These are phyloP conservation scores for Phialophora verrucosa DNA, from an alignment of 2,329 filamentous ascomycete genomes.

Conservation along the genomic window DNA sequence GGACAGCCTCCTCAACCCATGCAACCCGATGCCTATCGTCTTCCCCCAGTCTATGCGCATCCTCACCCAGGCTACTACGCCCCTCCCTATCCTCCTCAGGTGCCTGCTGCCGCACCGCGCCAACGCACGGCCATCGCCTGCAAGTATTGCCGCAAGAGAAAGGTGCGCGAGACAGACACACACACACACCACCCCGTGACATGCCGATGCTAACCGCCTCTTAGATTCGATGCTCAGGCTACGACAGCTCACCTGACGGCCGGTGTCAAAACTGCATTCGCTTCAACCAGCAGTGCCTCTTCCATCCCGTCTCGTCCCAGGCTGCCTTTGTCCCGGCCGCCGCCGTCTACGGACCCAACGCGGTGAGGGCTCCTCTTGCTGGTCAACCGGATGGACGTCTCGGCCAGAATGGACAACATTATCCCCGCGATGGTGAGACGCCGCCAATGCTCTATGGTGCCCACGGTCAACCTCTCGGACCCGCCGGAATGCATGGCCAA, in stretches of 20 bases:
- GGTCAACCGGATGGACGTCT: slow-evolving; percentile 40
- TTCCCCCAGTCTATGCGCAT: slow-evolving; percentile 52
- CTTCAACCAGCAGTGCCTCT: slow-evolving; percentile 78
- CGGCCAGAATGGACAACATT: slow-evolving; percentile 44
- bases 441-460: slow-evolving; percentile 54
- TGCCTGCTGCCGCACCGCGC: slow-evolving; percentile 53
- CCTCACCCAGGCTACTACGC: slow-evolving; percentile 45
- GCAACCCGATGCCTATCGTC: slow-evolving; percentile 49
- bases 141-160: slow-evolving; percentile 58
- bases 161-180: slow-evolving; percentile 47
- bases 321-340: slow-evolving; percentile 76
- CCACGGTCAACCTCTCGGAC: slow-evolving; percentile 56
- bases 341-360: slow-evolving; percentile 63
- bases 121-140: slow-evolving; percentile 60
- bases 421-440: slow-evolving; percentile 34
- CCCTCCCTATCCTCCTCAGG: slow-evolving; percentile 47
- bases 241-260: slow-evolving; percentile 73
- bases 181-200: slow-evolving; percentile 8
- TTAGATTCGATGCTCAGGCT: slow-evolving; percentile 77
- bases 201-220: slow-evolving; percentile 28
- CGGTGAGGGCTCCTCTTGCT: slow-evolving; percentile 41
- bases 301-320: slow-evolving; percentile 75
- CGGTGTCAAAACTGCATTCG: slow-evolving; percentile 74
- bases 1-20: slow-evolving; percentile 48
- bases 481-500: slow-evolving; percentile 42